Conservation (phyloP, 106 monocot species). For the Ottelia alismoides region DNA sequence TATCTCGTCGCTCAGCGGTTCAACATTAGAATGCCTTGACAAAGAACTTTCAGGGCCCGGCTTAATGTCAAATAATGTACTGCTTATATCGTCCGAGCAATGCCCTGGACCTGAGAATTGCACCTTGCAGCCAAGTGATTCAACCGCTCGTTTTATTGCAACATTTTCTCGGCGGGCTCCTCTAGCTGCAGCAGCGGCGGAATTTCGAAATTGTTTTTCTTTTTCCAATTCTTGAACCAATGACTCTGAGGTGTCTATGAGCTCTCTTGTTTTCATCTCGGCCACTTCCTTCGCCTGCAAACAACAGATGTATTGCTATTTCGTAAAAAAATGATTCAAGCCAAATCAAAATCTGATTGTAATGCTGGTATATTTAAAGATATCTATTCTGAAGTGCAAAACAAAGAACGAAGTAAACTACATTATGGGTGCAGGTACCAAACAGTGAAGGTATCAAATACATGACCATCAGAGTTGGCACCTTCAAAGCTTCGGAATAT, state of each 20-base stretch:
- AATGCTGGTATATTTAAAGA: too few relatives aligned
- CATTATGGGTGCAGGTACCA: too few relatives aligned
- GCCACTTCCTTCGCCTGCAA: constrained; percentile 62
- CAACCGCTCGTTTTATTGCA: constrained; percentile 69
- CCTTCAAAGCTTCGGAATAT: constrained; percentile 49
- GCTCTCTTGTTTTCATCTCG: constrained; percentile 41
- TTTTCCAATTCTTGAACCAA: constrained; percentile 48
- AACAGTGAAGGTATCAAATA: too few relatives aligned
- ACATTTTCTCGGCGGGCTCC: constrained; percentile 44
- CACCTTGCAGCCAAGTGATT: constrained; percentile 83
- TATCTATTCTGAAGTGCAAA: too few relatives aligned
- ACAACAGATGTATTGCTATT: too few relatives aligned
- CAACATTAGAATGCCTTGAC: constrained; percentile 8
- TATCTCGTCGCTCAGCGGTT: constrained; percentile 17
- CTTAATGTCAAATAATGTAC: constrained; percentile 7
- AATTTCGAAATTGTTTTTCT: constrained; percentile 32
- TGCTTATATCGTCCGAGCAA: constrained; percentile 7
- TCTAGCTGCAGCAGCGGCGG: constrained; percentile 36
- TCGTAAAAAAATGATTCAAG: too few relatives aligned
- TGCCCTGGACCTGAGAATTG: constrained; percentile 38
- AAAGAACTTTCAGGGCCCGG: constrained; percentile 8
- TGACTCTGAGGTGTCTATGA: constrained; percentile 28
- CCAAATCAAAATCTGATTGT: too few relatives aligned
- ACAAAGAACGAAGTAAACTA: too few relatives aligned
- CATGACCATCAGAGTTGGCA: too few relatives aligned